Evolutionary conservation across 139 green algal species (phyloP), one percentile per base, ranked within the genome.

Genomic region (Zygnema cylindricum): DNA sequence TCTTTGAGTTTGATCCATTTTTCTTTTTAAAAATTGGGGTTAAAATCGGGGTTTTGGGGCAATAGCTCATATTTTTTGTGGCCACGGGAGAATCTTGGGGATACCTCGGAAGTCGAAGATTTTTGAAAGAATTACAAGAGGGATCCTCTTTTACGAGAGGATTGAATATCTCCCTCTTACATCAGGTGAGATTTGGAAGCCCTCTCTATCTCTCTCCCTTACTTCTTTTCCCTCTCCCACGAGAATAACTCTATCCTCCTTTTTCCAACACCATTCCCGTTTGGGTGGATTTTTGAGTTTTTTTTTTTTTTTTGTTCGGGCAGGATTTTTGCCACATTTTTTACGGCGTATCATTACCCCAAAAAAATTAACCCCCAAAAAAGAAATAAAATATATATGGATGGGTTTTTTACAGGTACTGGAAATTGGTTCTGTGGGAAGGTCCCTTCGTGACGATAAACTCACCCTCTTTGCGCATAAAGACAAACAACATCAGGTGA

Each of bases 1-100:
- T n/a, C n/a, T n/a, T n/a, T n/a, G n/a, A n/a, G n/a, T n/a, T n/a
- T n/a, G n/a, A n/a, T n/a, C n/a, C n/a, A n/a, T n/a, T n/a, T n/a
- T n/a, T n/a, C n/a, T n/a, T n/a, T n/a, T n/a, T n/a, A n/a, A n/a
- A n/a, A n/a, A n/a, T n/a, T n/a, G n/a, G n/a, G n/a, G n/a, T n/a
- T n/a, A n/a, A n/a, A n/a, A n/a, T n/a, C n/a, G n/a, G n/a, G n/a
- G 35, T 85, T 73, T 54, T 84, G 35, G 57, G 2, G 38, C 38
- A n/a, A 7, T 76, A 89, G 85, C 55, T 89, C 0, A n/a, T 43
- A 41, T 88, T 89, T 89, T 41, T 89, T 32, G 85, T 43, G 81
- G 54, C 73, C 22, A 88, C 38, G 33, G 85, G 85, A n/a, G 85
- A 89, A 43, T 21, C 2, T 25, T 89, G 85, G 85, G 85, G 85